Evolutionary conservation across 2,329 filamentous ascomycete species (phyloP).

Genomic region (Pseudogymnoascus destructans): DNA sequence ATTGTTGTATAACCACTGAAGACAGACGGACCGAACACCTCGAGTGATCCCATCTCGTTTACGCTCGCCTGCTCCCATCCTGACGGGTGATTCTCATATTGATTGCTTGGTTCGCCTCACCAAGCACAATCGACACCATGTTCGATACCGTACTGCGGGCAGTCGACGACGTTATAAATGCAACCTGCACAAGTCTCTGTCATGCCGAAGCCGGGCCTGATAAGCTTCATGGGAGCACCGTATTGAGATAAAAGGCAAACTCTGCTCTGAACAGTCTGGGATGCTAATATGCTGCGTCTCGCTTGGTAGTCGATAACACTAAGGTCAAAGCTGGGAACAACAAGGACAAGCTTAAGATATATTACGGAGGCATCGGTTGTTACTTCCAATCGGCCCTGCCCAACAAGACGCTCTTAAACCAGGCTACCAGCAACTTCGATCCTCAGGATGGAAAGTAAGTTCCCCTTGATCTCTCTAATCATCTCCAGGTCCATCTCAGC

Average conservation of each 20-base stretch:
- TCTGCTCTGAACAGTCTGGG: background rate
- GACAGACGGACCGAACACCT: too few relatives aligned
- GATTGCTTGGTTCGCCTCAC: too few relatives aligned
- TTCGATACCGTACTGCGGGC: too few relatives aligned
- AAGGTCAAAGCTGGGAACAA: background rate
- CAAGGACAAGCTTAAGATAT: background rate
- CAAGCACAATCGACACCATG: too few relatives aligned
- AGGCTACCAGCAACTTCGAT: background rate
- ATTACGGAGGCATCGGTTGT: background rate
- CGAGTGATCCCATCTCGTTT: too few relatives aligned
- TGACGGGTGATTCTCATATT: too few relatives aligned
- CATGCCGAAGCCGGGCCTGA: too few relatives aligned
- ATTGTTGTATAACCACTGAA: too few relatives aligned
- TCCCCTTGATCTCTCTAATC: background rate
- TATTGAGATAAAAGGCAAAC: background rate
- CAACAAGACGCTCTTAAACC: background rate
- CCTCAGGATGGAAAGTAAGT: background rate
- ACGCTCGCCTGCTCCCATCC: too few relatives aligned
- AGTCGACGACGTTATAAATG: too few relatives aligned
- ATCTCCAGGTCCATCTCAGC: background rate
- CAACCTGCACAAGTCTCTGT: too few relatives aligned
- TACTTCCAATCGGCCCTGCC: background rate
- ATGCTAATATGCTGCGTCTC: background rate
- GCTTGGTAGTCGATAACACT: background rate
- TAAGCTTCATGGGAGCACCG: too few relatives aligned